Conservation (phyloP, 495 filamentous ascomycete species). For the Penicillium crystallinum region DNA sequence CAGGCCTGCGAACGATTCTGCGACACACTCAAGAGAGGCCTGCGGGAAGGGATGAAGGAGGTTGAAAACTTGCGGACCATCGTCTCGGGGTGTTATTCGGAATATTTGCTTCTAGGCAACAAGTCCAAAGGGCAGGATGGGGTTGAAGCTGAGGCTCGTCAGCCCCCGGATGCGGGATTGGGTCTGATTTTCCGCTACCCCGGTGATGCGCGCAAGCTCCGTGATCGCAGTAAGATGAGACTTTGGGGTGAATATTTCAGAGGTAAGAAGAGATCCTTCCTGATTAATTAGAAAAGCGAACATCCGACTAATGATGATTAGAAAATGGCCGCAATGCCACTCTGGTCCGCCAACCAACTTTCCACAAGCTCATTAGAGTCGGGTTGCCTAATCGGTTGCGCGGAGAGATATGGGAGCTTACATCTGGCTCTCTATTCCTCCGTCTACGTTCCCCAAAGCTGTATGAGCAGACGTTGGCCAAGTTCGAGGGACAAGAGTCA, state of each 20-base stretch:
- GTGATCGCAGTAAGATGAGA: conserved; percentile 95
- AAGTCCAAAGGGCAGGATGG: conserved; percentile 33
- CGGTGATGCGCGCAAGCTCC: conserved; percentile 89
- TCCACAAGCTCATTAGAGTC: conserved; percentile 94
- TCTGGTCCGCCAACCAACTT: conserved; percentile 88
- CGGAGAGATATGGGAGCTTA: conserved; percentile 94
- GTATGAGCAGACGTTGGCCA: conserved; percentile 75
- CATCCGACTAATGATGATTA: conserved; percentile 19
- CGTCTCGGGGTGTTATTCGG: conserved; percentile 81
- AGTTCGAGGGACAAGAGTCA: conserved; percentile 76
- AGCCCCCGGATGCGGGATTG: conserved; percentile 83
- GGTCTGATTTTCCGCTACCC: conserved; percentile 94
- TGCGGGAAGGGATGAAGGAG: conserved; percentile 79
- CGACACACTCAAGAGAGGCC: conserved; percentile 83
- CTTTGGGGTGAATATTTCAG: conserved; percentile 94
- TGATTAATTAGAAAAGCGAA: not conserved
- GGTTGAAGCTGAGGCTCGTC: conserved; percentile 45
- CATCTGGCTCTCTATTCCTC: conserved; percentile 83
- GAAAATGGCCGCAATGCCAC: conserved; percentile 95
- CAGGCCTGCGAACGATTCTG: conserved; percentile 92
- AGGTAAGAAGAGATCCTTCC: conserved; percentile 36
- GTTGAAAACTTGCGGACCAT: conserved; percentile 76
- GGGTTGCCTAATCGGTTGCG: conserved; percentile 88
- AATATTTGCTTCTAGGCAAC: conserved; percentile 68
- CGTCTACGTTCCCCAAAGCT: conserved; percentile 79